Evolutionary conservation across 1,284 basidiomycete species (phyloP).

Genomic region (Pholiota adiposa): DNA sequence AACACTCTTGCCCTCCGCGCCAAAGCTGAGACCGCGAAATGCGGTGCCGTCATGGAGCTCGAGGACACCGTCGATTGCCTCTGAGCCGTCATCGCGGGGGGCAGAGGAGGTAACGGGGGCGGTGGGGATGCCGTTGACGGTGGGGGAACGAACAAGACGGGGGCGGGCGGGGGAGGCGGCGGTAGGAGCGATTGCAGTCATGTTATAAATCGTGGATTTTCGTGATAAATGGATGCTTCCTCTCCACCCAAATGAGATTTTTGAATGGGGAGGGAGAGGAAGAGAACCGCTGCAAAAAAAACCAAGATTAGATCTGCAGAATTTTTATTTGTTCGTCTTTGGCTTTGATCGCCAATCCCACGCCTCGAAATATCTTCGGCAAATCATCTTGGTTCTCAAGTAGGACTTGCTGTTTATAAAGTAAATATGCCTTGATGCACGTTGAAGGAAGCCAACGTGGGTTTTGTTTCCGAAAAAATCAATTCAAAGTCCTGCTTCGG

Average conservation of each 20-base stretch:
- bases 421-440: too few relatives aligned
- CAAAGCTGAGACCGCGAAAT: slow-evolving; percentile 91
- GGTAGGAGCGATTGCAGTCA: slow-evolving; percentile 25
- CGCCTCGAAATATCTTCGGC: background rate
- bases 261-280: slow-evolving; percentile 49
- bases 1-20: slow-evolving; percentile 89
- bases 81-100: slow-evolving; percentile 32
- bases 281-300: slow-evolving; percentile 41
- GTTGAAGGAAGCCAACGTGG: too few relatives aligned
- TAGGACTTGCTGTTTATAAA: too few relatives aligned
- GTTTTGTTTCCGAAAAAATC: too few relatives aligned
- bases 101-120: slow-evolving; percentile 57
- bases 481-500: too few relatives aligned
- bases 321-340: slow-evolving; percentile 38
- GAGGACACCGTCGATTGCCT: slow-evolving; percentile 68
- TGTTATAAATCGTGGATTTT: slow-evolving; percentile 12
- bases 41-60: slow-evolving; percentile 93
- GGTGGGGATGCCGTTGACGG: slow-evolving; percentile 45
- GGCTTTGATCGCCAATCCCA: slow-evolving; percentile 11
- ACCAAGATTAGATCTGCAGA: slow-evolving; percentile 37
- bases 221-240: slow-evolving; percentile 47
- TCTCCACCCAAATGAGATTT: slow-evolving; percentile 52
- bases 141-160: slow-evolving; percentile 49
- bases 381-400: too few relatives aligned
- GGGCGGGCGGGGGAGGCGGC: slow-evolving; percentile 41